Base-by-base conservation (phyloP, 139 green algal genomes). In the Coccomyxa sp. region DNA sequence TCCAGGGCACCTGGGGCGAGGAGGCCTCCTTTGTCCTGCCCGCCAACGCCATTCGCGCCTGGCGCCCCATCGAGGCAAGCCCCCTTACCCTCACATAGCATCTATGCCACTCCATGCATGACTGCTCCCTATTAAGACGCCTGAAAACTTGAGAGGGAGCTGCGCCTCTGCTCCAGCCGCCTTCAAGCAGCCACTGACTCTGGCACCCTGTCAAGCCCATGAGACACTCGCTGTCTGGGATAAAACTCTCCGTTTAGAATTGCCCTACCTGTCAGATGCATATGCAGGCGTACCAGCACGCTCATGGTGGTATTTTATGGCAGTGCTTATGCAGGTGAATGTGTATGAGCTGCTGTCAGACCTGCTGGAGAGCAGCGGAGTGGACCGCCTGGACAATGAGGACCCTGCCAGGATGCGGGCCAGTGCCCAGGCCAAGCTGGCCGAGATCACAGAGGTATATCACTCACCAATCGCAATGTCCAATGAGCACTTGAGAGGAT, bases 31-130 rank as follows among this genome's bases (percentile, higher is more conserved):
- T 85, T 69, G 90, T 90, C 64, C 54, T 73, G 7, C 68, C 80
- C 0, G 80, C 81, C 8, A 44, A n/a, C 10, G 78, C 70, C 29
- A 87, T 91, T 70, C 73, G 82, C 6, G 76, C 83, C 7, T 92
- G 89, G 89, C 82, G 86, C 38, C 81, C 84, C 14, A 77, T 87
- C 40, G 79, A 90, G 86, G 86, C 82, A 54, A 4, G 41, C 44
- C 33, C n/a, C 14, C 37, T 58, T n/a, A n/a, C n/a, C 18, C 14
- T 64, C 14, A 18, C 50, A 64, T 18, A n/a, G n/a, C n/a, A n/a
- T n/a, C n/a, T n/a, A n/a, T n/a, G n/a, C n/a, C n/a, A n/a, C n/a
- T n/a, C n/a, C n/a, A n/a, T n/a, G n/a, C n/a, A n/a, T n/a, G n/a
- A n/a, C n/a, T n/a, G 50, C n/a, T n/a, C n/a, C n/a, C n/a, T n/a